These are phyloP conservation scores for Zelonia costaricensis DNA, from an alignment of 208 protist species.

Conservation along the genomic window DNA sequence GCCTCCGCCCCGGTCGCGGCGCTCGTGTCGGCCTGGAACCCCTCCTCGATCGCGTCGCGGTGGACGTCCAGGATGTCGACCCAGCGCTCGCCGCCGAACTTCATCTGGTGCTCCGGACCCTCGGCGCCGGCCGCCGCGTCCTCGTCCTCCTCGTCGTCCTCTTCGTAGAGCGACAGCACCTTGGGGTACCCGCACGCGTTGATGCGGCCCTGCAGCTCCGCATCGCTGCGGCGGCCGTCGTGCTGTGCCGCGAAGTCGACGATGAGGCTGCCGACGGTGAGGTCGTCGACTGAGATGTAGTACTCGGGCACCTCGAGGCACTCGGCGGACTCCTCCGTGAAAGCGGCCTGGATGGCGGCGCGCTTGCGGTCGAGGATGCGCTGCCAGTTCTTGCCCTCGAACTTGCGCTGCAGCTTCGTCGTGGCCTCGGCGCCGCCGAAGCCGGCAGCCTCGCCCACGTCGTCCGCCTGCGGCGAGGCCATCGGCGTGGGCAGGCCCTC, in stretches of 20 bases:
- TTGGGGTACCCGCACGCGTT: slow-evolving; percentile 46
- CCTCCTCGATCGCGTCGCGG: slow-evolving; percentile 38
- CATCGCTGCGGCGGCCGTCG: slow-evolving; percentile 37
- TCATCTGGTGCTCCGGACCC: slow-evolving; percentile 45
- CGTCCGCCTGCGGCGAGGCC: slow-evolving; percentile 6
- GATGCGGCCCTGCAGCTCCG: slow-evolving; percentile 38
- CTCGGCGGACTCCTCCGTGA: slow-evolving; percentile 66
- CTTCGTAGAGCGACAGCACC: slow-evolving; percentile 57
- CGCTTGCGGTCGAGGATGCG: slow-evolving; percentile 63
- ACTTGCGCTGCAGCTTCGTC: slow-evolving; percentile 35
- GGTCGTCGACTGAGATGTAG: slow-evolving; percentile 52
- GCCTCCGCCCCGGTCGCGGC: slow-evolving; percentile 29
- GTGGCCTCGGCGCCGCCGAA: slow-evolving; percentile 14
- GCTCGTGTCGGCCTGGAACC: slow-evolving; percentile 58
- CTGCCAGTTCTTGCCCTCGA: slow-evolving; percentile 68
- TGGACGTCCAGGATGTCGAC: slow-evolving; percentile 32
- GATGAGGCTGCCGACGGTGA: slow-evolving; percentile 48
- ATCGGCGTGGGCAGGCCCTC: slow-evolving; percentile 32
- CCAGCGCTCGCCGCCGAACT: slow-evolving; percentile 59
- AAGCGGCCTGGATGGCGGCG: slow-evolving; percentile 55
- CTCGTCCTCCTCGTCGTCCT: slow-evolving; percentile 31
- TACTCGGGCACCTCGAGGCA: slow-evolving; percentile 45
- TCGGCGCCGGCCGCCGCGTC: background rate
- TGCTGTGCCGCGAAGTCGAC: slow-evolving; percentile 59
- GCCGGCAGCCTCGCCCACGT: background rate